Evolutionary conservation across 2,329 filamentous ascomycete genomes (phyloP).

Genomic region (Colletotrichum sp.): DNA sequence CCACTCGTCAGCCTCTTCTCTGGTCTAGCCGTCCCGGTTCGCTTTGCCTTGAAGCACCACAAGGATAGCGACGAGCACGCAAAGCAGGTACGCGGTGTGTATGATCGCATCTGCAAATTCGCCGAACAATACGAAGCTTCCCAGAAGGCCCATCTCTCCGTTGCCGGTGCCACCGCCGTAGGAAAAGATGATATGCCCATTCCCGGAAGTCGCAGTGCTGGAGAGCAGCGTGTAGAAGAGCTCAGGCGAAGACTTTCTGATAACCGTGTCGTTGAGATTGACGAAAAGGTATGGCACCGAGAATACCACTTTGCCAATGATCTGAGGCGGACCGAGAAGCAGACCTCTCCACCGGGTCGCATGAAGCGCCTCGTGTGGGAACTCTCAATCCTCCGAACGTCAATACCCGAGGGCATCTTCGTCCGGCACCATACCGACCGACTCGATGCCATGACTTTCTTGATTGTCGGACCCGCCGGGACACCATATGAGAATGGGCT

Average conservation of each 20-base stretch:
- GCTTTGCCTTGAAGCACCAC: not conserved
- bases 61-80: not conserved
- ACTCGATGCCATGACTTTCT: conserved; percentile 53
- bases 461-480: conserved; percentile 53
- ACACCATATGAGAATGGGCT: conserved; percentile 60
- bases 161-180: too few species aligned
- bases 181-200: not conserved
- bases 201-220: not conserved
- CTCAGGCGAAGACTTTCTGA: not conserved
- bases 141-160: not conserved
- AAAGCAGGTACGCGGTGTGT: not conserved
- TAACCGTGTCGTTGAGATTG: not conserved
- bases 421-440: conserved; percentile 49
- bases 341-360: conserved; percentile 26
- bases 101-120: not conserved
- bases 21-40: not conserved
- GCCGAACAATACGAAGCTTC: not conserved
- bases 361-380: conserved; percentile 55
- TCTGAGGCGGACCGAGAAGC: not conserved
- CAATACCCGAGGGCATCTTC: conserved; percentile 56
- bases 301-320: not conserved
- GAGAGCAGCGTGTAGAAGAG: not conserved
- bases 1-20: not conserved
- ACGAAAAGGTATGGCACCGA: not conserved
- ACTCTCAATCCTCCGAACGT: conserved; percentile 46